These are phyloP conservation scores for Heliamphora pulchella DNA, from an alignment of 179 eudicot species.

Conservation along the genomic window DNA sequence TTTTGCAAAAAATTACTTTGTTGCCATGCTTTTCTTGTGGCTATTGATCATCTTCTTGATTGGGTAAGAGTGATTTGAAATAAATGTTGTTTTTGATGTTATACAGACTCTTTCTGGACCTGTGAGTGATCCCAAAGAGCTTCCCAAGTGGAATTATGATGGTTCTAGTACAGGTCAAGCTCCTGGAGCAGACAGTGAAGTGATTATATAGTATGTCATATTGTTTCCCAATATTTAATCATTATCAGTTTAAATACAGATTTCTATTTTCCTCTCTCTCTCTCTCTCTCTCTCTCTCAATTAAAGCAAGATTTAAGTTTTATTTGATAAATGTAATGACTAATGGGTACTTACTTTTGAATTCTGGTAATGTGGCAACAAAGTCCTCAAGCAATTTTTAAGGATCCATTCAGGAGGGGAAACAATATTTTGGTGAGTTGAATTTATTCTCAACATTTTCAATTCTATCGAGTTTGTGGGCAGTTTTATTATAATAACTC, in stretches of 20 bases:
- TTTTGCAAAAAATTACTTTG: neutral
- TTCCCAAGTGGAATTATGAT: slow-evolving; percentile 51
- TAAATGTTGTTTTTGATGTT: neutral
- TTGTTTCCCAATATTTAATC: neutral
- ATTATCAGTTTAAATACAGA: neutral
- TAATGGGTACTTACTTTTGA: neutral
- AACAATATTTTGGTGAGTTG: slow-evolving; percentile 68
- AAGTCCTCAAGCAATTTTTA: slow-evolving; percentile 96
- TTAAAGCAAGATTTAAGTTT: neutral
- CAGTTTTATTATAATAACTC: no score
- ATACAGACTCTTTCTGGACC: slow-evolving; percentile 42
- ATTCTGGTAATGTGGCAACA: neutral
- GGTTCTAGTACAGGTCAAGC: slow-evolving; percentile 61
- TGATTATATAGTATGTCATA: slow-evolving; percentile 40
- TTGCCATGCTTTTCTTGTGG: neutral
- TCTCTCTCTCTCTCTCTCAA: no score
- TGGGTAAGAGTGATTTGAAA: neutral
- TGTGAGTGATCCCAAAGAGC: slow-evolving; percentile 30
- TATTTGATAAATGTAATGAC: neutral
- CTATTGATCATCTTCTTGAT: neutral
- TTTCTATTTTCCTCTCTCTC: neutral
- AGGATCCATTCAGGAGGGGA: slow-evolving; percentile 96
- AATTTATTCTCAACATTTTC: neutral
- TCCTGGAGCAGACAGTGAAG: slow-evolving; percentile 55
- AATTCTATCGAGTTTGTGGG: neutral